phyloP scores from a whole-genome alignment of 2,329 filamentous ascomycete species.

The Zarea fungicola region DNA sequence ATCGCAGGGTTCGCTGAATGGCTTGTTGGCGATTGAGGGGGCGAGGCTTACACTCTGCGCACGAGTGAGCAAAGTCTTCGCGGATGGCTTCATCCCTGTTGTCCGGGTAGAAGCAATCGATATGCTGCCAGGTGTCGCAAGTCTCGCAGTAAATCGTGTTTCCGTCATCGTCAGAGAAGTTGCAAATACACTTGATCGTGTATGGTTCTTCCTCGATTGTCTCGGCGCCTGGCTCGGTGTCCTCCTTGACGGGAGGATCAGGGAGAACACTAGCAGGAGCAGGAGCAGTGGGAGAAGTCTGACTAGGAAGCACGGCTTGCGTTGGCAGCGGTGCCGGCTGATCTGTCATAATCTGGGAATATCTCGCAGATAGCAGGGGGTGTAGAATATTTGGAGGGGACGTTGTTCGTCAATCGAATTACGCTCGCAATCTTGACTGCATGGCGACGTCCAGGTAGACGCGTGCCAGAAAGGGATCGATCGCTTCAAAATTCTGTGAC shows the following conservation, averaged over 20 bases:
- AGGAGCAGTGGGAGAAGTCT: constrained; percentile 38
- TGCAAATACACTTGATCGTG: constrained; percentile 97
- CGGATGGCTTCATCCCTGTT: constrained; percentile 68
- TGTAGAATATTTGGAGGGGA: constrained; percentile 26
- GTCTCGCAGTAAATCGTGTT: constrained; percentile 94
- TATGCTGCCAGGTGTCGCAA: constrained; percentile 98
- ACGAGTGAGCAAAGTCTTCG: constrained; percentile 73
- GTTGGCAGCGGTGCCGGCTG: constrained; percentile 48
- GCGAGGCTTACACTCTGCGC: constrained; percentile 81
- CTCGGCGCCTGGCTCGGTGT: constrained; percentile 45
- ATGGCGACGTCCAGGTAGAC: constrained; percentile 51
- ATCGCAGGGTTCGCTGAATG: constrained; percentile 62
- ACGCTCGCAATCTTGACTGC: constrained; percentile 49
- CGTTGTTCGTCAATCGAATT: constrained; percentile 38
- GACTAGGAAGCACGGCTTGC: constrained; percentile 52
- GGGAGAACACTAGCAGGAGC: constrained; percentile 25
- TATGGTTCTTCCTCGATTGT: constrained; percentile 70
- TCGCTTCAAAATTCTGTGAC: constrained; percentile 1
- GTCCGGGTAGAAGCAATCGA: constrained; percentile 84
- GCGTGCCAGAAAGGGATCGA: constrained; percentile 29
- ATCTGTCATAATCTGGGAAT: constrained; percentile 58
- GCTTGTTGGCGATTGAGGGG: constrained; percentile 69
- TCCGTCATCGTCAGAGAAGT: constrained; percentile 90
- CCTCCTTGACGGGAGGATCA: constrained; percentile 32
- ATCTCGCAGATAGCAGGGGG: constrained; percentile 31